These are phyloP conservation scores for Scutellaria barbata DNA, from an alignment of 257 asterid species.

Conservation along the genomic window DNA sequence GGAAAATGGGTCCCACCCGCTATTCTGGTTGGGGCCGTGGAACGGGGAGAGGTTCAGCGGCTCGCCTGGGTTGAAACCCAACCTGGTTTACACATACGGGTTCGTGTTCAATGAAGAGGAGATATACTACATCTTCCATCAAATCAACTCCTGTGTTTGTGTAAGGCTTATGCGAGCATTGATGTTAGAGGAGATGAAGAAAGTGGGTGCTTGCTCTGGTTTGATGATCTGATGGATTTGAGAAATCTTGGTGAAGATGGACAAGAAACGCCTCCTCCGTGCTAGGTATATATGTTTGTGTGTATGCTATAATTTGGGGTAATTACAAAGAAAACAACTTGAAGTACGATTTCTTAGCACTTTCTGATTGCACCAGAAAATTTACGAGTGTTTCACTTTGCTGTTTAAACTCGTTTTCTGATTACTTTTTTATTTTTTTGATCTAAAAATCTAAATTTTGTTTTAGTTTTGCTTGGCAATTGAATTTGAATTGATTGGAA, in stretches of 20 bases:
- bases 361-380: too few species aligned
- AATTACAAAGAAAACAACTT: too few species aligned
- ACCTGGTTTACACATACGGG: slow-evolving; percentile 26
- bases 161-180: slow-evolving; percentile 40
- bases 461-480: too few species aligned
- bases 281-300: slow-evolving; percentile 9
- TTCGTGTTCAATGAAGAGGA: slow-evolving; percentile 27
- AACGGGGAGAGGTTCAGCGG: slow-evolving; percentile 28
- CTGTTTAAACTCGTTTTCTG: too few species aligned
- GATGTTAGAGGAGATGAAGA: neutral
- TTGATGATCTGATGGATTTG: slow-evolving; percentile 31
- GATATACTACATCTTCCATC: neutral
- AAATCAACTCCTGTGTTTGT: slow-evolving; percentile 28
- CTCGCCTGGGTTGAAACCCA: slow-evolving; percentile 34
- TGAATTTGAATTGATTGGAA: too few species aligned
- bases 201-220: slow-evolving; percentile 41
- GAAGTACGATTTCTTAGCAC: too few species aligned
- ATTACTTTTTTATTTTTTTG: too few species aligned
- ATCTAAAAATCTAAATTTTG: too few species aligned
- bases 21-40: slow-evolving; percentile 37
- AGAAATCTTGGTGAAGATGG: slow-evolving; percentile 26
- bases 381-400: too few species aligned
- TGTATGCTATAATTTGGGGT: too few species aligned
- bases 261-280: slow-evolving; percentile 42
- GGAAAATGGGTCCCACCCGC: neutral